These are phyloP conservation scores for Neltuma alba DNA, from an alignment of 306 rosid genomes.

Conservation along the genomic window DNA sequence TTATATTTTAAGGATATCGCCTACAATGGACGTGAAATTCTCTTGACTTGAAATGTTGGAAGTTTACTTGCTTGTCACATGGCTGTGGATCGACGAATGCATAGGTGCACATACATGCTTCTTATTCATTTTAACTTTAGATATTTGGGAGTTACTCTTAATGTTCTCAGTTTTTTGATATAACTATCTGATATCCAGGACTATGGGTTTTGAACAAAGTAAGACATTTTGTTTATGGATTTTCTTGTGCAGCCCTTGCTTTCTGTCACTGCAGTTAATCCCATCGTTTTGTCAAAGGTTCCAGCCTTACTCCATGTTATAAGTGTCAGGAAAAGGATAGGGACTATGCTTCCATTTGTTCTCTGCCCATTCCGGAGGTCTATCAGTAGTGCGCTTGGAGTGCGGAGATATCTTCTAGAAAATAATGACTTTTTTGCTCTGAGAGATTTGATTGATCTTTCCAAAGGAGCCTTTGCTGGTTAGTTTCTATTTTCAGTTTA, in stretches of 20 bases:
- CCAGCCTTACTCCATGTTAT: conserved; percentile 81
- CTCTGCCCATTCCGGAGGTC: conserved; percentile 82
- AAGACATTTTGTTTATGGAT: conserved; percentile 7
- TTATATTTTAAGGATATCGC: background rate
- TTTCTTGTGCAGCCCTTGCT: conserved; percentile 96
- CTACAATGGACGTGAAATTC: background rate
- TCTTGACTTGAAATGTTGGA: background rate
- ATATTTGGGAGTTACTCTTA: conserved; percentile 20
- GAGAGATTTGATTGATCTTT: conserved; percentile 96
- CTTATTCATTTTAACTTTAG: background rate
- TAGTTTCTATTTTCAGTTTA: conserved; percentile 39
- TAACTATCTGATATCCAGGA: background rate
- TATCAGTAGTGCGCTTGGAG: conserved; percentile 80
- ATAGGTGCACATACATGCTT: conserved; percentile 15
- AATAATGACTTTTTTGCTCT: conserved; percentile 92
- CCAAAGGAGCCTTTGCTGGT: conserved; percentile 99
- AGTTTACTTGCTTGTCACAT: background rate
- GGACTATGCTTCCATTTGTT: conserved; percentile 77
- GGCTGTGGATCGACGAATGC: background rate
- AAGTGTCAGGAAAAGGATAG: conserved; percentile 82
- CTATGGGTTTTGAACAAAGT: background rate
- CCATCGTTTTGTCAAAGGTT: conserved; percentile 89
- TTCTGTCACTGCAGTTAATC: conserved; percentile 95
- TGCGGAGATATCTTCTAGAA: conserved; percentile 82
- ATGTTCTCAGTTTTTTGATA: background rate